Evolutionary conservation across 148 eudicot species (phyloP).

Genomic region (Cornus suecica): DNA sequence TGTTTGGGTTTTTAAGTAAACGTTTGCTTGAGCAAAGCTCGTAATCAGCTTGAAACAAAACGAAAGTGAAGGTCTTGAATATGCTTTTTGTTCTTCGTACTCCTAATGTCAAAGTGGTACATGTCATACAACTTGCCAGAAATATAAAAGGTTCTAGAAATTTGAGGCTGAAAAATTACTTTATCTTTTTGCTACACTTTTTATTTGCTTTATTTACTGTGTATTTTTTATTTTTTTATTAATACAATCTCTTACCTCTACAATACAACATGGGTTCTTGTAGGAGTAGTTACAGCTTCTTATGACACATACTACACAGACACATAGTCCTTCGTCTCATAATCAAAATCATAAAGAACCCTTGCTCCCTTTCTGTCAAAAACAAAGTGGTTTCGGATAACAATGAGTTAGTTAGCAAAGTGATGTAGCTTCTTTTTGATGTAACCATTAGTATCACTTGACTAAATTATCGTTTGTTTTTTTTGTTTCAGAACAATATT

Average conservation of each 20-base stretch:
- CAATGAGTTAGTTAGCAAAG: neutral
- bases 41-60: neutral
- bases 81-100: neutral
- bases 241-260: neutral
- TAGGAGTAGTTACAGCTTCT: neutral
- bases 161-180: neutral
- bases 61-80: neutral
- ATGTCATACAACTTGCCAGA: neutral
- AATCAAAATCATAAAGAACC: neutral
- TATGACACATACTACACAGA: neutral
- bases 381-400: neutral
- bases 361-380: neutral
- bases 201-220: neutral
- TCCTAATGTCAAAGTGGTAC: neutral
- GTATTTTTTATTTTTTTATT: no score
- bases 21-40: neutral
- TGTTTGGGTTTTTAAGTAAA: neutral
- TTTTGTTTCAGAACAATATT: slow-evolving; percentile 62
- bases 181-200: neutral
- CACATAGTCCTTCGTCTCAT: neutral
- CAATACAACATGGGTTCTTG: neutral
- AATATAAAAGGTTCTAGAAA: neutral
- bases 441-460: neutral
- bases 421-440: neutral
- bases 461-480: neutral